Evolutionary conservation across 768 basidiomycete genomes (phyloP), one percentile per base, ranked within the genome.

Genomic region (Suillus fuscotomentosus): DNA sequence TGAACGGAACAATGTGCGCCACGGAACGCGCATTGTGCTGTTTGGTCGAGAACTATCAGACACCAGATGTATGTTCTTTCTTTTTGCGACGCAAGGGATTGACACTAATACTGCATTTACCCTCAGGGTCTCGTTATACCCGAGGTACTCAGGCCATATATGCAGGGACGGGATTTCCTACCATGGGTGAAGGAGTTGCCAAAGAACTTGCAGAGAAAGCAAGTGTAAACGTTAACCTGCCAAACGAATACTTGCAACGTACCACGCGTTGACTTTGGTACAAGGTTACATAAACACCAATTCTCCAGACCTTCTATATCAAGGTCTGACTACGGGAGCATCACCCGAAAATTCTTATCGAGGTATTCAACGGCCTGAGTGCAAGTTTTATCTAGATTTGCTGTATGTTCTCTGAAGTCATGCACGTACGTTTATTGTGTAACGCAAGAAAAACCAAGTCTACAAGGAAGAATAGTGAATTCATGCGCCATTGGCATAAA

Each of bases 11-110:
- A 3, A 84, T 99, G 53, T 97, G 95, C 70, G 97, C 97, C 1
- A 99, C 97, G 1, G 94, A 97, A 78, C 92, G 97, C 45, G 94
- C 97, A 1, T 81, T 99, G 22, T 99, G 97, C 78, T 99, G 97
- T 77, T 71, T 99, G 63, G 96, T 95, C n/a, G 97, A 99, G 80
- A 99, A 99, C 77, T 95, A 97, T 75, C 97, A 99, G 79, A 98
- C 95, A 0, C 84, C 91, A 0, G 95, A 97, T 59, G 96, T 97
- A 71, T 63, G 89, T 81, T 60, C 17, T 20, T 65, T 36, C 14
- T 42, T 24, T 11, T 2, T 34, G 66, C 63, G 62, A 42, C 41
- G 55, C 54, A 11, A 54, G 43, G 31, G 27, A 31, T 65, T 34
- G 63, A 61, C n/a, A 41, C 38, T 22, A 15, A 54, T 63, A 54